Base-by-base conservation (phyloP, 2,329 filamentous ascomycete genomes). In the Alternaria ethzedia region DNA sequence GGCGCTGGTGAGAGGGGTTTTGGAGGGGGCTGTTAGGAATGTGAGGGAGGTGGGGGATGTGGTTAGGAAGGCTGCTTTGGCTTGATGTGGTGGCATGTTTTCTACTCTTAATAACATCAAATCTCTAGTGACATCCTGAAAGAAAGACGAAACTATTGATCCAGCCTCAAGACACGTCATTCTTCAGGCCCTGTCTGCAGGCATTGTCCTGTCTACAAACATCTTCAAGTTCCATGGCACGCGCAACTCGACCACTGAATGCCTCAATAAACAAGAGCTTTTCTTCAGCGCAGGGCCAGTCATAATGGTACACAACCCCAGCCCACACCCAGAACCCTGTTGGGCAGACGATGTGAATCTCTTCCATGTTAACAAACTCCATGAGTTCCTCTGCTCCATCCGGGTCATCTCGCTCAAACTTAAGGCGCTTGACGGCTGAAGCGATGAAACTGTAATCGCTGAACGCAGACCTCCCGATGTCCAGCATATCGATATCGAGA, bases 21-120 rank as follows among this genome's bases (percentile, higher is more conserved):
- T 73, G 3, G 69, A 70, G 46, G 61, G 55, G 30, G 26, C 43
- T 8, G 6, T 73, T 21, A 57, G 46, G 10, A 64, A 52, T n/a
- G 15, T 62, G 9, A 17, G 57, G 12, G 57, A 72, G 43, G 25
- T 63, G 17, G 64, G 45, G 50, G 21, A 26, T 1, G 15, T 58
- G 26, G 11, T 69, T 3, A 62, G 54, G 56, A 54, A 66, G 50
- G 51, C 50, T 20, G 15, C 30, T 6, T 13, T 44, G 25, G 52
- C 21, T 54, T 54, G 9, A 54, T n/a, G 10, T 12, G 21, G 3
- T 52, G 20, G 28, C 28, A 30, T 30, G 6, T 28, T 12, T 3
- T 28, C 4, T 5, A 10, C 15, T 41, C 8, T 8, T 2, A 41
- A 41, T 2, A n/a, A n/a, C 0, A 41, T 10, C 0, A 2, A 0